Evolutionary conservation across 2,329 filamentous ascomycete species (phyloP), one percentile per base, ranked within the genome.

Genomic region (Beauveria pseudobassiana): DNA sequence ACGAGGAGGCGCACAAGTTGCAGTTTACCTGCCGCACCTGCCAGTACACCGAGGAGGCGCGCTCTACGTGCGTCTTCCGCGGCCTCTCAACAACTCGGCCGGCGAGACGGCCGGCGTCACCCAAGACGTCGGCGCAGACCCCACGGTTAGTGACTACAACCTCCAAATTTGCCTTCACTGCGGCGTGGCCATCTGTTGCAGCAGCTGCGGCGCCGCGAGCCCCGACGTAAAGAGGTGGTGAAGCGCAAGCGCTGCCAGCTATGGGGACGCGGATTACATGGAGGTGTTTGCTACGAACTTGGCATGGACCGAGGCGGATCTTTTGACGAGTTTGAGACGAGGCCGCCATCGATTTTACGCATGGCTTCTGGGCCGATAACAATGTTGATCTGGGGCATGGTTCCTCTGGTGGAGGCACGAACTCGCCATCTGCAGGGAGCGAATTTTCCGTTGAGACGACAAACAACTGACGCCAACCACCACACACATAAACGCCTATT

Each of bases 1-100:
- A 99, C 76, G 87, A 88, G 65, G 82, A 87, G 64, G 87, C 86
- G 64, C 90, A 90, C 78, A 88, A 87, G 70, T 87, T 99, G 68
- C 89, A 96, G 80, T 99, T 96, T 77, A 92, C 91, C 66, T 99
- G 95, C 81, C 90, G 93, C 69, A 97, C 93, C 62, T 99, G 95
- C 79, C 88, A 92, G 72, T 96, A 91, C 78, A 90, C 88, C 69
- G 92, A 96, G 73, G 86, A 89, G 65, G 93, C 93, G 38, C 86
- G 86, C 64, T 93, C 91, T 24, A 88, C 91, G 64, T 98, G 95
- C 77, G 91, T 98, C 71, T 99, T 95, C 80, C 91, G 96, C 75
- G 96, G 98, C 77, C 93, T 68, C 87, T 99, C 70, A 91, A 91
- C 77, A 96, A 89, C 73, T 89, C 91, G 63, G 90, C 93, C 28